Evolutionary conservation across 345 rosid species (phyloP), one percentile per base, ranked within the genome.

Genomic region (Melaleuca alternifolia): DNA sequence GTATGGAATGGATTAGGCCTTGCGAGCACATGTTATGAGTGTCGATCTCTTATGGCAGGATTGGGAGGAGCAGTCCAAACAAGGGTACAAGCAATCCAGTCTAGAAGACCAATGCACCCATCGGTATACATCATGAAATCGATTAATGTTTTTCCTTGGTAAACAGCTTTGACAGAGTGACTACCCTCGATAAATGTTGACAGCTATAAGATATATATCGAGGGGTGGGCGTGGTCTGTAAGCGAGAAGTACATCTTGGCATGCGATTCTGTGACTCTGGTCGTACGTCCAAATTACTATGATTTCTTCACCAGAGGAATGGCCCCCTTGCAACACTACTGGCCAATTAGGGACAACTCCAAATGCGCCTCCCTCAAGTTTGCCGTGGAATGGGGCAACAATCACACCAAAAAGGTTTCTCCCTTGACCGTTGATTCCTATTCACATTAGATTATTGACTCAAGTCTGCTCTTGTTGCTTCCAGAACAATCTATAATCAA

Each of bases 221-320:
- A 94, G 89, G 98, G 99, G 83, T 87, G 93, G 92, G 94, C 94
- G 9, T 95, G 98, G 98, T 96, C 98, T 9, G 98, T 93, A 51
- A 96, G 97, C 79, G 94, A 91, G 91, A 96, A 96, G 85, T 95
- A 94, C 86, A 96, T 95, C n/a, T 57, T 96, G 61, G 96, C 98
- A 82, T 96, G 97, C 62, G 93, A 95, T 86, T 90, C 97, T 5
- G 93, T 93, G 94, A 87, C 93, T 11, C 59, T 96, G 87, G 84
- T 89, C 51, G 89, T 94, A 41, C 92, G 81, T 86, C 93, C 97
- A 1, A 71, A 50, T 54, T 95, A 71, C 89, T 87, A 92, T 82
- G 96, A 93, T 88, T 96, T 94, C 93, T 94, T 92, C 91, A 71
- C 84, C 5, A 91, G 98, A 88, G 93, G 94, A 57, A 86, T 96